Conservation (phyloP, 2,329 filamentous ascomycete genomes). For the Chrysoporthe austroafricana region DNA sequence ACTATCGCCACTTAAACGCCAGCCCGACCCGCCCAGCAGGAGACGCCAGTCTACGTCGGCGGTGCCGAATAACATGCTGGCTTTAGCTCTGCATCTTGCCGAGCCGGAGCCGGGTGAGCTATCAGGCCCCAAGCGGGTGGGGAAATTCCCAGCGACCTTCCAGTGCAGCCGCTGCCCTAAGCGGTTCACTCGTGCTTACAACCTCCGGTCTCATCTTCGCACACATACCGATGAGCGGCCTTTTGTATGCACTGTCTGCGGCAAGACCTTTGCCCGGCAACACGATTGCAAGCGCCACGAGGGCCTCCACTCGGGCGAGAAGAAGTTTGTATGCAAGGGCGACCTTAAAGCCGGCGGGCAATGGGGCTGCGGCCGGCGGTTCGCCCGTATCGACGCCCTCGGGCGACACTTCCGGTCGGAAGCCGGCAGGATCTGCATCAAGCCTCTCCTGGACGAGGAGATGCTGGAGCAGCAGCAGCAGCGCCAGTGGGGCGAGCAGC, state of each 20-base stretch:
- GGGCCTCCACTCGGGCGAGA: constrained; percentile 93
- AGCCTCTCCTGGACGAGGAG: constrained; percentile 92
- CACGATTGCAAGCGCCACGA: constrained; percentile 98
- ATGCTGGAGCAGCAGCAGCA: constrained; percentile 74
- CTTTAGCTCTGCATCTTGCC: constrained; percentile 68
- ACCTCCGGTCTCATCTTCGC: constrained; percentile 89
- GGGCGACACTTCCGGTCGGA: constrained; percentile 95
- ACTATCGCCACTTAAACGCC: constrained; percentile 62
- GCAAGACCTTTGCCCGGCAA: constrained; percentile 95
- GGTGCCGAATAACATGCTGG: constrained; percentile 65
- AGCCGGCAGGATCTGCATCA: constrained; percentile 94
- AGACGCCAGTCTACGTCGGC: constrained; percentile 66
- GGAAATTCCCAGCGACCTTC: constrained; percentile 97
- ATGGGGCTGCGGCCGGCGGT: constrained; percentile 92
- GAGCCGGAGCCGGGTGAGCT: constrained; percentile 81
- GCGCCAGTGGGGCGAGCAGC: constrained; percentile 73
- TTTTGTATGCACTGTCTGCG: constrained; percentile 95
- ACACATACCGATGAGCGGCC: constrained; percentile 97
- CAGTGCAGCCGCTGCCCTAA: constrained; percentile 94
- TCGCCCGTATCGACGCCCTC: constrained; percentile 92
- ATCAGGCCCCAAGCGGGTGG: constrained; percentile 73
- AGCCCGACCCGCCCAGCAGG: constrained; percentile 48
- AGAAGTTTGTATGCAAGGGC: constrained; percentile 97
- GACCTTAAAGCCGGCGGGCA: constrained; percentile 79
- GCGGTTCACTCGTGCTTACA: constrained; percentile 94